Evolutionary conservation across 2,329 filamentous ascomycete species (phyloP).

Genomic region (Arthrobotrys sinensis): DNA sequence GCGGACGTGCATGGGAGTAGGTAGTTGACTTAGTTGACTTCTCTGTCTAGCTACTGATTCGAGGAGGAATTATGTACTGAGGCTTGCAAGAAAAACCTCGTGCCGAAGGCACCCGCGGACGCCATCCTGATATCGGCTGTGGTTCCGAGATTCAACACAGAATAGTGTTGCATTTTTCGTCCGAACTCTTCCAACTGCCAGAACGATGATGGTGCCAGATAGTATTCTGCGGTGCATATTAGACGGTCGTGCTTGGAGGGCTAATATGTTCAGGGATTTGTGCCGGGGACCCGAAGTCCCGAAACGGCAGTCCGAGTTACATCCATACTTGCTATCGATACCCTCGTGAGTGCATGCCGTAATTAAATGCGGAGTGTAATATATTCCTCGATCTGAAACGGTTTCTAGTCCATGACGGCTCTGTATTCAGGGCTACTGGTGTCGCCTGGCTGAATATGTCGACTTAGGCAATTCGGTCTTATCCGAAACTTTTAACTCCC

Average conservation of each 20-base stretch:
- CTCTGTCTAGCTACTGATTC: slow-evolving; percentile 33
- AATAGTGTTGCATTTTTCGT: slow-evolving; percentile 31
- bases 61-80: not conserved
- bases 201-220: not conserved
- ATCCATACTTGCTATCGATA: not conserved
- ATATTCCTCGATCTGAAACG: too few species aligned
- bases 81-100: not conserved
- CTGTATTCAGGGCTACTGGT: too few species aligned
- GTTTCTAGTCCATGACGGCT: too few species aligned
- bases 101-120: slow-evolving; percentile 27
- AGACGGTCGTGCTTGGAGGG: not conserved
- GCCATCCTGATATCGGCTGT: not conserved
- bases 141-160: slow-evolving; percentile 30
- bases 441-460: too few species aligned
- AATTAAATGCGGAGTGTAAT: too few species aligned
- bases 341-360: too few species aligned
- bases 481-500: too few species aligned
- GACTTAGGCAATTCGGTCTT: too few species aligned
- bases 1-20: not conserved
- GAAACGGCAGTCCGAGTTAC: slow-evolving; percentile 2
- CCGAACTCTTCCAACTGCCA: slow-evolving; percentile 13
- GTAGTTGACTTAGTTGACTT: not conserved
- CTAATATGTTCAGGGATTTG: not conserved
- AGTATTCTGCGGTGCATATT: slow-evolving; percentile 6
- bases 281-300: slow-evolving; percentile 5